Conservation (phyloP, 1,284 basidiomycete genomes). For the Flammula alnicola region DNA sequence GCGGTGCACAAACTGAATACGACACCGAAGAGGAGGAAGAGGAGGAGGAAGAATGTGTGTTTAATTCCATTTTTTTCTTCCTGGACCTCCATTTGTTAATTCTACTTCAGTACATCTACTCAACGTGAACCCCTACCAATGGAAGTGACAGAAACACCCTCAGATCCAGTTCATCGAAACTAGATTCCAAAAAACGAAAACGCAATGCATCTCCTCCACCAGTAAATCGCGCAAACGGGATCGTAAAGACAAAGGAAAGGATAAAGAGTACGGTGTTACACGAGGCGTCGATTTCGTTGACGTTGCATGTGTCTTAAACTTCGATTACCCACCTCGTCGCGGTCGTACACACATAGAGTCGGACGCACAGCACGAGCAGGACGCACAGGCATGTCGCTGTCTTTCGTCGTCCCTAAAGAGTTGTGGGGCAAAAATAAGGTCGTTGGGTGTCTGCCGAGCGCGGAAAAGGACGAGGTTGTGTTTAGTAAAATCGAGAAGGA, state of each 20-base stretch:
- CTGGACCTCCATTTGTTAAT: neutral
- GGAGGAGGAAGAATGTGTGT: constrained; percentile 48
- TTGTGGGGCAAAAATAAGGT: constrained; percentile 82
- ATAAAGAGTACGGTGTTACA: constrained; percentile 92
- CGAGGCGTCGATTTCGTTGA: constrained; percentile 98
- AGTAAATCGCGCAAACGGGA: constrained; percentile 43
- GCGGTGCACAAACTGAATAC: constrained; percentile 48
- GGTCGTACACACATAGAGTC: constrained; percentile 95
- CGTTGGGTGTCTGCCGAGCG: constrained; percentile 68
- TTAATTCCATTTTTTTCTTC: neutral
- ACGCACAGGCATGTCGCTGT: constrained; percentile 90
- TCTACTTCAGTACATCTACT: constrained; percentile 52
- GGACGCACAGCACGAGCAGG: constrained; percentile 97
- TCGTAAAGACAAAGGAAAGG: constrained; percentile 47
- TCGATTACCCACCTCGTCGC: constrained; percentile 90
- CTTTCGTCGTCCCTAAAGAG: constrained; percentile 82
- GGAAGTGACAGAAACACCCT: constrained; percentile 7
- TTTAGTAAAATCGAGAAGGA: constrained; percentile 81
- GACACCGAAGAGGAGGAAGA: constrained; percentile 41
- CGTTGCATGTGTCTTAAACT: constrained; percentile 98
- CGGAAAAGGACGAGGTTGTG: constrained; percentile 77
- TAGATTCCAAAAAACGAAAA: constrained; percentile 27
- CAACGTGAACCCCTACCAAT: constrained; percentile 47
- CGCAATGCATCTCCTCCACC: constrained; percentile 24
- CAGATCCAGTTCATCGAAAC: constrained; percentile 16